These are phyloP conservation scores for Trametes coccinea DNA, from an alignment of 768 basidiomycete species.

Conservation along the genomic window DNA sequence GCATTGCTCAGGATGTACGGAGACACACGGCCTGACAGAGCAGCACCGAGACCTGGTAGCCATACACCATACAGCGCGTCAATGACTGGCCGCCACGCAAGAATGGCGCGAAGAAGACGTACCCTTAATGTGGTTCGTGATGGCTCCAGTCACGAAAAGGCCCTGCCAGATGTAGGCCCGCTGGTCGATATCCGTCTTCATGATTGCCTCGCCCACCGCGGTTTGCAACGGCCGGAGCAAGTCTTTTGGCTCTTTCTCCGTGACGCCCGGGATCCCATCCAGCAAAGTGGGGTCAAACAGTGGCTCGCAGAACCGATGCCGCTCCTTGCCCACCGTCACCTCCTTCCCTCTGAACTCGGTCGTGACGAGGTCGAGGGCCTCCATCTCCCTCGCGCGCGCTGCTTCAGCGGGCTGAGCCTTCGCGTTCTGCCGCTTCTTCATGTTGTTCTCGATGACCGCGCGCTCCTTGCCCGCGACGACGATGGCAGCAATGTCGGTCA, in stretches of 20 bases:
- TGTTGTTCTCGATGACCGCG: conserved; percentile 82
- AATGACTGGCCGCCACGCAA: background rate
- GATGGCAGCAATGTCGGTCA: conserved; percentile 88
- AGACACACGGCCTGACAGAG: conserved; percentile 70
- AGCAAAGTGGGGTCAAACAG: conserved; percentile 75
- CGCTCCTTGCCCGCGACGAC: conserved; percentile 90
- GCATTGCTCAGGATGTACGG: conserved; percentile 60
- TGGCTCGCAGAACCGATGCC: conserved; percentile 90
- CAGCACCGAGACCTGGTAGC: conserved; percentile 39
- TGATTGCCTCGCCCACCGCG: conserved; percentile 63
- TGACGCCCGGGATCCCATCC: conserved; percentile 25
- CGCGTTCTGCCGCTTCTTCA: conserved; percentile 72
- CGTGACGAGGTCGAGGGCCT: conserved; percentile 79
- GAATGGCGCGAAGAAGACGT: conserved; percentile 4
- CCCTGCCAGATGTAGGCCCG: conserved; percentile 78
- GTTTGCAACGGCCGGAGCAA: conserved; percentile 46
- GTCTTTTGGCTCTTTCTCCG: conserved; percentile 13
- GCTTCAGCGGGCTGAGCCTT: conserved; percentile 78
- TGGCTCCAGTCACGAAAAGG: conserved; percentile 77
- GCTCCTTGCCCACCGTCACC: conserved; percentile 80
- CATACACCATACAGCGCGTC: background rate
- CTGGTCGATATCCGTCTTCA: conserved; percentile 60
- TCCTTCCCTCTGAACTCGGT: conserved; percentile 70
- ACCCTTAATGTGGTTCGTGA: conserved; percentile 76
- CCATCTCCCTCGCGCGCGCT: conserved; percentile 79